Evolutionary conservation across 208 protist species (phyloP), one percentile per base, ranked within the genome.

Genomic region (Leishmania lainsoni): DNA sequence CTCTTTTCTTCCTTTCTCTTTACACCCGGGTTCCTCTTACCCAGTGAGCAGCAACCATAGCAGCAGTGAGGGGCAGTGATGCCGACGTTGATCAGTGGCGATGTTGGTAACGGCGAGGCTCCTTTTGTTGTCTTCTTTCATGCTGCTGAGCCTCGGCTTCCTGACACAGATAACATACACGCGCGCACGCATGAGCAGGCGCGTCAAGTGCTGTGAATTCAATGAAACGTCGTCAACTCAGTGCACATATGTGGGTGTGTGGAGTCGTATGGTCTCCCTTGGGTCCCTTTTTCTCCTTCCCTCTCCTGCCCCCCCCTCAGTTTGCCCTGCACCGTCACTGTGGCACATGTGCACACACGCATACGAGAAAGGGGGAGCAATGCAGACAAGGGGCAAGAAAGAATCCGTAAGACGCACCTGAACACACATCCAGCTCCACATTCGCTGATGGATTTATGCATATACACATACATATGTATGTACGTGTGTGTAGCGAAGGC

Each of bases 231-330:
- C 17, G 29, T 73, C 45, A 8, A 17, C 69, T 48, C 22, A 20
- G 69, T 35, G 22, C 26, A 48, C 69, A 29, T 2, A 32, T 73
- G 9, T 35, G 39, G 16, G 20, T n/a, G 3, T 35, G 16, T 0
- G 26, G 22, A 10, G 16, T 32, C 5, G 26, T 54, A 45, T 73
- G 42, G 45, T 49, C 17, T 52, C 22, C 32, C 45, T 48, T 48
- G 10, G 14, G n/a, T 29, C 8, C 68, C 45, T 29, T 73, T 73
- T 71, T 26, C n/a, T 29, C 35, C 39, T 71, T 45, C 66, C 29
- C 66, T 48, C 66, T 42, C 63, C 63, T 39, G n/a, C 32, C n/a
- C 45, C 78, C 78, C 76, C 72, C 81, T 79, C 52, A 29, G 42
- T 51, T 78, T 75, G 39, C n/a, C 61, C 79, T 74, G 59, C n/a